These are phyloP conservation scores for Pythium oligandrum DNA, from an alignment of 352 stramenopile species.

Conservation along the genomic window DNA sequence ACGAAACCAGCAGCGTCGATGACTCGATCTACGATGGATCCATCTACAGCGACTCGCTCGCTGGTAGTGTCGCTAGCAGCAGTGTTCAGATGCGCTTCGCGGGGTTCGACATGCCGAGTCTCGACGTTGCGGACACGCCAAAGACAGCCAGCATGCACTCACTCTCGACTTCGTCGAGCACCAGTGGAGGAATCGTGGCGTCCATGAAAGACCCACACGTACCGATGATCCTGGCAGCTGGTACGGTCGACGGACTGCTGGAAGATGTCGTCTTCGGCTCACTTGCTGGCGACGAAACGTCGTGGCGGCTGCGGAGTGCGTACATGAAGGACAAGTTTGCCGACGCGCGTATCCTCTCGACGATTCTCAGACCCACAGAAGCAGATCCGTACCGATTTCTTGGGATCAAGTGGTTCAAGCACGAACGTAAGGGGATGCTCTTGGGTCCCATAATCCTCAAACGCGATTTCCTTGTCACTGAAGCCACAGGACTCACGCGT, in stretches of 20 bases:
- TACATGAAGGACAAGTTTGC: slow-evolving; percentile 26
- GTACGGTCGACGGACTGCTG: slow-evolving; percentile 14
- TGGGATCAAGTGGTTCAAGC: slow-evolving; percentile 39
- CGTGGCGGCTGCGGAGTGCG: slow-evolving; percentile 20
- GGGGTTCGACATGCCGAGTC: too few species aligned
- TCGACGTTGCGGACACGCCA: too few species aligned
- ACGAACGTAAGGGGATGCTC: slow-evolving; percentile 20
- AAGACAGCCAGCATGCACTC: too few species aligned
- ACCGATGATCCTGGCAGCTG: slow-evolving; percentile 14
- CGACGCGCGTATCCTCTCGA: slow-evolving; percentile 24
- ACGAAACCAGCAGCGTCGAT: too few species aligned
- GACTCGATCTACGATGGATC: too few species aligned
- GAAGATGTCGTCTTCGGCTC: slow-evolving; percentile 22
- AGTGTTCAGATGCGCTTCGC: too few species aligned
- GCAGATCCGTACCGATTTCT: slow-evolving; percentile 40
- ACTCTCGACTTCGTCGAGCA: too few species aligned
- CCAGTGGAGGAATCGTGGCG: too few species aligned
- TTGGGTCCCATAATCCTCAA: too few species aligned
- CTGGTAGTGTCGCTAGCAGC: too few species aligned
- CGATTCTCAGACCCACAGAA: slow-evolving; percentile 17
- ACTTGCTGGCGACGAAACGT: slow-evolving; percentile 15
- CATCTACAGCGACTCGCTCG: too few species aligned
- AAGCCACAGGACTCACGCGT: slow-evolving; percentile 35
- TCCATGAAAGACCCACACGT: background rate
- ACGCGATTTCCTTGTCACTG: slow-evolving; percentile 40